Evolutionary conservation across 2,329 filamentous ascomycete species (phyloP).

Genomic region (Calcarisporium arbuscula): DNA sequence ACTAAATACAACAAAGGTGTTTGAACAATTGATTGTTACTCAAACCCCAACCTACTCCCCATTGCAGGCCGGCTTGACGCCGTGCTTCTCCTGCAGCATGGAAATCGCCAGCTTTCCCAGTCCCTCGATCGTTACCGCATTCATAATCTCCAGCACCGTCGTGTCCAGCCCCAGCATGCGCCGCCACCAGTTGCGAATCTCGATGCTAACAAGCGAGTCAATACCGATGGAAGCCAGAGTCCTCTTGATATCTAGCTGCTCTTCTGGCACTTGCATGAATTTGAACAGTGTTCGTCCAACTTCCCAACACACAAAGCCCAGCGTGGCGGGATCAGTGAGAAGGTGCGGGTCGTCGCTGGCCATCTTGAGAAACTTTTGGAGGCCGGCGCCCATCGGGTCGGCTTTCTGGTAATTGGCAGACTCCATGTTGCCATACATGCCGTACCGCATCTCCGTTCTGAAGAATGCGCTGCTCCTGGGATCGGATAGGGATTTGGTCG

Average conservation of each 20-base stretch:
- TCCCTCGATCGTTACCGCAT: not conserved
- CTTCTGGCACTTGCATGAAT: conserved; percentile 7
- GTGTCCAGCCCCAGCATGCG: conserved; percentile 8
- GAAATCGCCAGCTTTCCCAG: conserved; percentile 1
- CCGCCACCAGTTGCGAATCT: conserved; percentile 14
- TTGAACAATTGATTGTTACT: too few relatives aligned
- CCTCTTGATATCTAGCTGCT: conserved; percentile 8
- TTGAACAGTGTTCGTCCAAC: conserved; percentile 9
- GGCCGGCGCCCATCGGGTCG: conserved; percentile 1
- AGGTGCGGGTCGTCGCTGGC: conserved; percentile 4
- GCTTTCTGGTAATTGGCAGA: not conserved
- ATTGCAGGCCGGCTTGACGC: too few relatives aligned
- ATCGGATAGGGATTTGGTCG: conserved; percentile 7
- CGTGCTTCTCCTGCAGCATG: not conserved
- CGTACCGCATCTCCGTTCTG: conserved; percentile 11
- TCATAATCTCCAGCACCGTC: conserved; percentile 9
- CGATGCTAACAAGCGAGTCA: conserved; percentile 13
- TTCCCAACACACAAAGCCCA: conserved; percentile 3
- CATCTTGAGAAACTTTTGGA: conserved; percentile 9
- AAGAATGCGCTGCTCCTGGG: conserved; percentile 8
- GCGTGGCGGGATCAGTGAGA: conserved; percentile 3
- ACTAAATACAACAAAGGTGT: too few relatives aligned
- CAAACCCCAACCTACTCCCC: too few relatives aligned
- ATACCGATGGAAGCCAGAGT: conserved; percentile 8
- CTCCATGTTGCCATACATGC: conserved; percentile 1